Conservation (phyloP, 2,329 filamentous ascomycete species). For the Xenosphaeropsis pyriputrescens region DNA sequence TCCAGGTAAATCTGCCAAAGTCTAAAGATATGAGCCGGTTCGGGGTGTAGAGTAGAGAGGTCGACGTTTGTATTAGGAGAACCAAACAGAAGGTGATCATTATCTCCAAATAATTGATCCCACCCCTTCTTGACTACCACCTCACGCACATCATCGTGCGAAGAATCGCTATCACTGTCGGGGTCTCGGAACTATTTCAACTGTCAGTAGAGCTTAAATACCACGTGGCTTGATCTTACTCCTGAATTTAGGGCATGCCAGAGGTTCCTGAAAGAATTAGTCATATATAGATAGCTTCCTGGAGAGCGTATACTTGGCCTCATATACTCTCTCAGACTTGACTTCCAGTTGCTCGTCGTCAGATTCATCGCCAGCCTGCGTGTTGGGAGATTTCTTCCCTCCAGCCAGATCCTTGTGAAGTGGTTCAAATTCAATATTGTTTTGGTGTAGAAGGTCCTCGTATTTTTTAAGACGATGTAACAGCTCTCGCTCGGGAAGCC, state of each 20-base stretch:
- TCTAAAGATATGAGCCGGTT: conserved; percentile 48
- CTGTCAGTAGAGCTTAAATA: conserved; percentile 5
- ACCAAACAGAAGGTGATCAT: conserved; percentile 38
- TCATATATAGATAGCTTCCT: conserved; percentile 6
- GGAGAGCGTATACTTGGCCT: conserved; percentile 16
- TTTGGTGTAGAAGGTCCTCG: conserved; percentile 14
- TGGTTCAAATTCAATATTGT: conserved; percentile 14
- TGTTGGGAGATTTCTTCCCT: conserved; percentile 8
- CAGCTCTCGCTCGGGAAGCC: conserved; percentile 15
- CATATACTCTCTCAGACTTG: conserved; percentile 15
- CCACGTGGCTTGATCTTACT: conserved; percentile 15
- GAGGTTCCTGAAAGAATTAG: conserved; percentile 23
- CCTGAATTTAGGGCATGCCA: conserved; percentile 29
- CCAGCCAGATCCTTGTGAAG: conserved; percentile 11
- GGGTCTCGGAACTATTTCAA: conserved; percentile 13
- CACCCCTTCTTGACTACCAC: conserved; percentile 27
- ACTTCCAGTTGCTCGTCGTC: conserved; percentile 13
- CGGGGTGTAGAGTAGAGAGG: conserved; percentile 36
- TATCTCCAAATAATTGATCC: conserved; percentile 24
- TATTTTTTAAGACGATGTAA: conserved; percentile 14
- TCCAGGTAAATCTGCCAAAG: conserved; percentile 66
- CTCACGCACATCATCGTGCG: conserved; percentile 19
- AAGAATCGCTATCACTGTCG: conserved; percentile 17
- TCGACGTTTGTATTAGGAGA: conserved; percentile 23
- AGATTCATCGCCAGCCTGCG: conserved; percentile 7